phyloP scores from a whole-genome alignment of 176 grass and related monocot species.

The Triticum turgidum region DNA sequence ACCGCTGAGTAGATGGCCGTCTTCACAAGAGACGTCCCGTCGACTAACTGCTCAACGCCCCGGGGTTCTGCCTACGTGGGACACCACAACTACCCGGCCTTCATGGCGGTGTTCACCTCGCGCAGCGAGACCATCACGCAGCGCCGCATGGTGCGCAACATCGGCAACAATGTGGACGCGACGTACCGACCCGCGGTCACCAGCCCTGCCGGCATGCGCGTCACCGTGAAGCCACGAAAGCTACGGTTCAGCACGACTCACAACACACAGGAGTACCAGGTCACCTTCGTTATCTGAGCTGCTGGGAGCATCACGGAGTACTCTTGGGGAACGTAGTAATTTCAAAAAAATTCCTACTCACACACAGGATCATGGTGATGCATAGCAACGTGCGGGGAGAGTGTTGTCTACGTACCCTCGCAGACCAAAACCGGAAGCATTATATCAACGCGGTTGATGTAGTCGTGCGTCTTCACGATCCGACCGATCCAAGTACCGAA shows the following conservation, averaged over 20 bases:
- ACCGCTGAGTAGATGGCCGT: slow-evolving; percentile 26
- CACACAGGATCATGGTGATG: too few relatives aligned
- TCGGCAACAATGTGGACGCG: slow-evolving; percentile 7
- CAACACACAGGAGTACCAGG: not conserved
- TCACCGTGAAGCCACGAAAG: slow-evolving; percentile 45
- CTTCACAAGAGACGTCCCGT: not conserved
- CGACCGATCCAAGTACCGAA: too few relatives aligned
- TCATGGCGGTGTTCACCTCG: slow-evolving; percentile 33
- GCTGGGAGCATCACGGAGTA: too few relatives aligned
- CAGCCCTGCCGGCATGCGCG: slow-evolving; percentile 35
- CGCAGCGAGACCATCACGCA: slow-evolving; percentile 12
- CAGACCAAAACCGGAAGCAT: too few relatives aligned
- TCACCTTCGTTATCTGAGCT: not conserved
- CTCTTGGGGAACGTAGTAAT: too few relatives aligned
- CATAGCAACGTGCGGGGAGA: too few relatives aligned
- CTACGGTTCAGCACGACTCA: slow-evolving; percentile 33
- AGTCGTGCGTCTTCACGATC: too few relatives aligned
- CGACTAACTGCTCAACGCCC: not conserved
- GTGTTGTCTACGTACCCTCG: too few relatives aligned
- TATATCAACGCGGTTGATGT: too few relatives aligned
- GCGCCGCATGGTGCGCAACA: slow-evolving; percentile 52
- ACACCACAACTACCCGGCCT: slow-evolving; percentile 54
- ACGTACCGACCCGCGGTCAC: slow-evolving; percentile 23
- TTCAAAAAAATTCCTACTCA: too few relatives aligned
- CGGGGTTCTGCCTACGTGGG: slow-evolving; percentile 15